A percentile compares a stretch with the other conserved stretches of the same genome.
Conservation (phyloP, 2,329 filamentous ascomycete genomes). For the Pseudovirgaria hyperparasitica region DNA sequence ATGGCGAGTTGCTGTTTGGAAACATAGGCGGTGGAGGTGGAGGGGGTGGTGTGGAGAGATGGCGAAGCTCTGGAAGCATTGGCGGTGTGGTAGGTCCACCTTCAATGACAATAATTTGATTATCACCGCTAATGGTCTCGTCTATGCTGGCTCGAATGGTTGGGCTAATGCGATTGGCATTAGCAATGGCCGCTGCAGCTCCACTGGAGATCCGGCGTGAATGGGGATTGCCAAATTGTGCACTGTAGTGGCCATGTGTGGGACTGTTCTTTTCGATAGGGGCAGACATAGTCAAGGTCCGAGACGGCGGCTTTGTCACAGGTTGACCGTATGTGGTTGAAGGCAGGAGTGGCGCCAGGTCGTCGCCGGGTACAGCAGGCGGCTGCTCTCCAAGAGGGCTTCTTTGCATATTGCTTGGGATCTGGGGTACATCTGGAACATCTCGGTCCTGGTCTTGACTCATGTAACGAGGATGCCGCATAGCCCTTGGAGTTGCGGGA, state of each 20-base stretch:
- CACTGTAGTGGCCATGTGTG: conserved; percentile 22
- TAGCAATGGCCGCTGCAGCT: conserved; percentile 17
- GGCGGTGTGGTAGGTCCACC: conserved; percentile 30
- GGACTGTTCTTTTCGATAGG: conserved; percentile 30
- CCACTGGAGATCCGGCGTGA: conserved; percentile 31
- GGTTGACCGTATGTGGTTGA: conserved; percentile 34
- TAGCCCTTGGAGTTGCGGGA: conserved; percentile 83
- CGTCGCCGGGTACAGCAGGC: conserved; percentile 28
- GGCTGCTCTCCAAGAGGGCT: conserved; percentile 16
- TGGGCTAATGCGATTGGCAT: conserved; percentile 25
- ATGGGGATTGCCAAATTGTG: conserved; percentile 23
- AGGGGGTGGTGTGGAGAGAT: conserved; percentile 42
- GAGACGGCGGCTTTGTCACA: conserved; percentile 24
- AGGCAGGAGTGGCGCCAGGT: conserved; percentile 34
- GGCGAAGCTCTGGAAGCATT: conserved; percentile 48
- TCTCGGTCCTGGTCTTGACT: conserved; percentile 41
- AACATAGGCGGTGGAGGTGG: conserved; percentile 32
- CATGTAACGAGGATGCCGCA: conserved; percentile 65
- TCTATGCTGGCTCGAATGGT: conserved; percentile 41
- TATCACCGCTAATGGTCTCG: conserved; percentile 34
- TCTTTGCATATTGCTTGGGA: conserved; percentile 37
- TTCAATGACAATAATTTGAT: conserved; percentile 31
- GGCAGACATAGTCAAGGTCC: too few relatives aligned
- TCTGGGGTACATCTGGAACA: conserved; percentile 41
- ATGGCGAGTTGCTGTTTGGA: conserved; percentile 8